These are phyloP conservation scores for Aspergillus ostianus DNA, from an alignment of 495 filamentous ascomycete species.

Conservation along the genomic window DNA sequence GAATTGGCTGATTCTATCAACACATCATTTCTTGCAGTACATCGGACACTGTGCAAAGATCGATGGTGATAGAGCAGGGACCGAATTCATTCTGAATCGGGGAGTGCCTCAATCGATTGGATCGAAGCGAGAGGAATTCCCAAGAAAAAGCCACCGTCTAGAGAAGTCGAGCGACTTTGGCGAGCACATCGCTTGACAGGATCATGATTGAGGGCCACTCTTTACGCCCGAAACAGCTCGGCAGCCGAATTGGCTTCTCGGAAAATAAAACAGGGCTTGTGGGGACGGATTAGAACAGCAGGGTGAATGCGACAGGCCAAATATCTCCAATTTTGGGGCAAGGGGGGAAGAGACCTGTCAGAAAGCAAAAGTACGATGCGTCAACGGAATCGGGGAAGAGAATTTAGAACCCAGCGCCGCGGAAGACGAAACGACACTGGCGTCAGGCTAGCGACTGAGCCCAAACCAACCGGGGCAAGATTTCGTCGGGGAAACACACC, in stretches of 20 bases:
- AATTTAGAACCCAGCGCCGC: slow-evolving; percentile 9
- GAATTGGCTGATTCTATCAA: not conserved
- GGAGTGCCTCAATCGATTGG: not conserved
- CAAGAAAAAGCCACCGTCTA: not conserved
- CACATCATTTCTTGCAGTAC: not conserved
- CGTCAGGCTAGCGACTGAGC: slow-evolving; percentile 12
- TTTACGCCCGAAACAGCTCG: not conserved
- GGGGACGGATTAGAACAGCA: slow-evolving; percentile 3
- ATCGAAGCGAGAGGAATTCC: not conserved
- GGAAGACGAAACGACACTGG: slow-evolving; percentile 8
- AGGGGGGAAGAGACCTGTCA: slow-evolving; percentile 8
- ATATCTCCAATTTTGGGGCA: not conserved
- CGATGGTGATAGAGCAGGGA: not conserved
- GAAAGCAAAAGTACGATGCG: slow-evolving; percentile 13
- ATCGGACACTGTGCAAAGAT: not conserved
- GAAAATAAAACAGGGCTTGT: slow-evolving; percentile 14
- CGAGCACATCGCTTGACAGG: not conserved
- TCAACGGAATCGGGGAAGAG: slow-evolving; percentile 7
- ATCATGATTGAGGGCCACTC: not conserved
- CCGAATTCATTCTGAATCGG: not conserved
- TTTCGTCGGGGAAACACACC: slow-evolving; percentile 19
- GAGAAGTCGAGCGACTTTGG: not conserved
- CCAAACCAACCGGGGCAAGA: slow-evolving; percentile 10
- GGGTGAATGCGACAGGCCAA: not conserved
- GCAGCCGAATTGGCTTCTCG: slow-evolving; percentile 14